Conservation (phyloP, 371 early-diverging fungal genomes). For the Ordospora pajunii region DNA sequence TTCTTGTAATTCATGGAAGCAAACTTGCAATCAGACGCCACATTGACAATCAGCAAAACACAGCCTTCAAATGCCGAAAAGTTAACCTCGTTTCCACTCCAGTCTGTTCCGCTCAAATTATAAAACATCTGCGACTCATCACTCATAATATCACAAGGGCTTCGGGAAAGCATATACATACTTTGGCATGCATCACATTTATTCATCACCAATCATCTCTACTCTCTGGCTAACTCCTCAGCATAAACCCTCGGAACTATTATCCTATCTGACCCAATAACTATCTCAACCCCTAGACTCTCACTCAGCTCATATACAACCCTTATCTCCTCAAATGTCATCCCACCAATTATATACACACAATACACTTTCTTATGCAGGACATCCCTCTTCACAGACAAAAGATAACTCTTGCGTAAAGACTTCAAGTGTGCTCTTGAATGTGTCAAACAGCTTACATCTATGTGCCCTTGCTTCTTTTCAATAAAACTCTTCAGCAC, state of each 20-base stretch:
- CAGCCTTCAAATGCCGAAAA: constrained; percentile 44
- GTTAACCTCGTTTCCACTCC: constrained; percentile 1
- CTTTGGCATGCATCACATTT: too few relatives aligned
- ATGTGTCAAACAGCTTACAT: constrained; percentile 19
- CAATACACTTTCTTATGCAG: constrained; percentile 7
- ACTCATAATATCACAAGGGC: too few relatives aligned
- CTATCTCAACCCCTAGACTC: constrained; percentile 39
- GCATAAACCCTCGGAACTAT: constrained; percentile 29
- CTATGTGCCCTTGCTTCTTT: constrained; percentile 33
- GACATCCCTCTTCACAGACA: constrained; percentile 34
- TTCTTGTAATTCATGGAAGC: constrained; percentile 70
- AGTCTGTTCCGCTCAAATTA: constrained; percentile 30
- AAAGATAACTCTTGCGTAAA: constrained; percentile 47
- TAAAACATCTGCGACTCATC: constrained; percentile 34
- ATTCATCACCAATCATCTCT: not conserved
- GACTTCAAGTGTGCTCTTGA: constrained; percentile 19
- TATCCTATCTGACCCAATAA: constrained; percentile 44
- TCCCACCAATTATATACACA: constrained; percentile 31
- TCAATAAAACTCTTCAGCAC: constrained; percentile 41
- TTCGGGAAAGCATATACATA: too few relatives aligned
- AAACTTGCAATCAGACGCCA: constrained; percentile 84
- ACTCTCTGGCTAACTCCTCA: constrained; percentile 1
- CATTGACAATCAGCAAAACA: constrained; percentile 70
- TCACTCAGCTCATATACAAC: constrained; percentile 51
- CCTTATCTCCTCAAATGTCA: constrained; percentile 50